A percentile compares a stretch with the other conserved stretches of the same genome.
Conservation (phyloP, 2,329 filamentous ascomycete species). For the Xenosphaeropsis pyriputrescens region DNA sequence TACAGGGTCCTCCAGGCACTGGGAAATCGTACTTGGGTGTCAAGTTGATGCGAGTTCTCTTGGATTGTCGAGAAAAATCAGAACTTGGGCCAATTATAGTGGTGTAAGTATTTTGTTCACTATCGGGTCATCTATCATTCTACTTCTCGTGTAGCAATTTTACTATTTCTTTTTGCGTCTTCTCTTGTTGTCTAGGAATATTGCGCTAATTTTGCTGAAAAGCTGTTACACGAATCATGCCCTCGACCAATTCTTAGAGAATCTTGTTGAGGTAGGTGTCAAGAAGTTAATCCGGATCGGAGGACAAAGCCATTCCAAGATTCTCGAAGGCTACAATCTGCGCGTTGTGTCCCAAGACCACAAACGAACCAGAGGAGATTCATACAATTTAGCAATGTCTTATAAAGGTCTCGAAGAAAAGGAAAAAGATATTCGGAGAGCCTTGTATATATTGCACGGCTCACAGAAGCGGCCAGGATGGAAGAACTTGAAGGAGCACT, state of each 20-base stretch:
- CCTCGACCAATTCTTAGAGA: conserved; percentile 17
- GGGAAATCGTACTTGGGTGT: conserved; percentile 51
- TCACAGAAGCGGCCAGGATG: conserved; percentile 5
- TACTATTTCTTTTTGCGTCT: too few relatives aligned
- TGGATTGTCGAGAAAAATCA: conserved; percentile 25
- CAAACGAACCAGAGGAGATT: conserved; percentile 6
- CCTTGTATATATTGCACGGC: conserved; percentile 2
- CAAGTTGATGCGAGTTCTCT: conserved; percentile 38
- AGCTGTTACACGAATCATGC: conserved; percentile 18
- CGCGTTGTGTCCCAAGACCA: conserved; percentile 7
- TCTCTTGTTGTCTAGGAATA: too few relatives aligned
- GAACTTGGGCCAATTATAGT: conserved; percentile 33
- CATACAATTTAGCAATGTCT: conserved; percentile 3
- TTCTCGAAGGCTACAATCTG: conserved; percentile 10
- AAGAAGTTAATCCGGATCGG: conserved; percentile 7
- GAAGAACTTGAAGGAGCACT: conserved; percentile 3
- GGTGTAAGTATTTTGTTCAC: conserved; percentile 18
- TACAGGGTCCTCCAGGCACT: conserved; percentile 58
- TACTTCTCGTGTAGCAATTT: too few relatives aligned
- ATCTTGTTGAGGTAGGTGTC: conserved; percentile 12
- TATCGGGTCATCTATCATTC: too few relatives aligned
- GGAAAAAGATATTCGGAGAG: conserved; percentile 1
- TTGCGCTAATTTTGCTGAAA: background rate
- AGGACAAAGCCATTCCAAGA: conserved; percentile 9
- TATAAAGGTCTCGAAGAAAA: conserved; percentile 4